Percentiles rank a stretch among this genome's conserved stretches.
phyloP scores from a whole-genome alignment of 306 rosid genomes.

The Corylus americana region DNA sequence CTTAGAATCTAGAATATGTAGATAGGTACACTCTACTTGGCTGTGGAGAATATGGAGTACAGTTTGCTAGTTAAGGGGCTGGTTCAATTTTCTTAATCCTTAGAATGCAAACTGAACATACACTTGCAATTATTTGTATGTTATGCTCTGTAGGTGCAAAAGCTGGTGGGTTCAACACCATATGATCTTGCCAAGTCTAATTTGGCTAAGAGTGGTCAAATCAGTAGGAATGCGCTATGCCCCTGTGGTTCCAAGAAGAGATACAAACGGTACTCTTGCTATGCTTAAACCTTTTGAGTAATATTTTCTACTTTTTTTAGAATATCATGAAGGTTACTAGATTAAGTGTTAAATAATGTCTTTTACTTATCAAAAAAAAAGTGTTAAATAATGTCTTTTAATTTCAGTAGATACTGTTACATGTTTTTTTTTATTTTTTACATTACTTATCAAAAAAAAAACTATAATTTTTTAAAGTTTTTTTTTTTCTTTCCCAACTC shows the following conservation, averaged over 20 bases:
- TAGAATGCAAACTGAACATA: neutral
- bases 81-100: slow-evolving; percentile 10
- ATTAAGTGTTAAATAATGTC: neutral
- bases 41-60: slow-evolving; percentile 7
- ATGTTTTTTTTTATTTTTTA: neutral
- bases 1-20: slow-evolving; percentile 4
- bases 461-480: no score
- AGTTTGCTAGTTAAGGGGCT: slow-evolving; percentile 8
- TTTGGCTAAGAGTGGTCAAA: slow-evolving; percentile 82
- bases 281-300: neutral
- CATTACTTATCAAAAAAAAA: no score
- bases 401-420: neutral
- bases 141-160: slow-evolving; percentile 64
- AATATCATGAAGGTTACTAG: neutral
- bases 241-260: slow-evolving; percentile 97
- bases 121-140: slow-evolving; percentile 5
- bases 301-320: neutral
- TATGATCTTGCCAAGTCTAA: slow-evolving; percentile 77
- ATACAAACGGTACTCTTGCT: slow-evolving; percentile 69
- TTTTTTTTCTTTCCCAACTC: neutral
- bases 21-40: slow-evolving; percentile 9
- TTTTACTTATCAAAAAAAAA: no score
- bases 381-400: neutral
- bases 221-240: slow-evolving; percentile 83
- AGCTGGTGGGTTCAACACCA: slow-evolving; percentile 77